Percentiles rank a stretch among this genome's conserved stretches.
Conservation (phyloP, 2,329 filamentous ascomycete genomes). For the Rutstroemia sp. region DNA sequence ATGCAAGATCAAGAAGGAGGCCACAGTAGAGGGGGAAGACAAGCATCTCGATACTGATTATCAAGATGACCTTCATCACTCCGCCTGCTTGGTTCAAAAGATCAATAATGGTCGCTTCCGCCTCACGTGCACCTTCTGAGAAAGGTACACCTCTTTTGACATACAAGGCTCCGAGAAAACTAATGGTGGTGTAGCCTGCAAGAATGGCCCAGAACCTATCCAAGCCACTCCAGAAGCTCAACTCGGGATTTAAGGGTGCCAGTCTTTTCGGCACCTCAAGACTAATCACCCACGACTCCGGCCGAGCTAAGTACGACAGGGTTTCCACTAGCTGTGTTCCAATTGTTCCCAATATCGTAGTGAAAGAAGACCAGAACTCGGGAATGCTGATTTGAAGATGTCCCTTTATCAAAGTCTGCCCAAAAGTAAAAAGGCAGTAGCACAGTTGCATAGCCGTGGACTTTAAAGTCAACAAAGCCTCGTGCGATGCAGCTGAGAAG, state of each 20-base stretch:
- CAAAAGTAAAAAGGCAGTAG: too few relatives aligned
- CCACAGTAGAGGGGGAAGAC: slow-evolving; percentile 95
- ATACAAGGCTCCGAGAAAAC: slow-evolving; percentile 68
- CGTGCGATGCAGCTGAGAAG: slow-evolving; percentile 70
- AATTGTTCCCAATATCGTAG: not conserved
- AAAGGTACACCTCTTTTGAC: slow-evolving; percentile 66
- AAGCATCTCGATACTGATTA: slow-evolving; percentile 99
- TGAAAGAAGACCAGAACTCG: too few relatives aligned
- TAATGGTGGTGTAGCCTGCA: slow-evolving; percentile 73
- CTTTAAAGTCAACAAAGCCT: slow-evolving; percentile 57
- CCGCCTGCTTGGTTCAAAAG: slow-evolving; percentile 87
- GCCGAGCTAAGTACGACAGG: slow-evolving; percentile 30
- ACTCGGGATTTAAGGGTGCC: slow-evolving; percentile 39
- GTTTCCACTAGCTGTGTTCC: too few relatives aligned
- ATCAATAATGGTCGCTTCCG: slow-evolving; percentile 75
- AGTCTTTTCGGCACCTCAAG: slow-evolving; percentile 38
- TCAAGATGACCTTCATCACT: slow-evolving; percentile 94
- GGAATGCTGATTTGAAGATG: too few relatives aligned
- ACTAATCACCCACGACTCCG: slow-evolving; percentile 51
- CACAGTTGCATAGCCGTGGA: slow-evolving; percentile 14
- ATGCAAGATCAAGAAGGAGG: slow-evolving; percentile 76
- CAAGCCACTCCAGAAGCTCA: slow-evolving; percentile 60
- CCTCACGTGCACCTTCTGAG: slow-evolving; percentile 46
- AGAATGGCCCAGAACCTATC: slow-evolving; percentile 67
- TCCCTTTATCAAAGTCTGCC: too few relatives aligned